Base-by-base conservation (phyloP, 768 basidiomycete genomes). In the Lentinula sp. region DNA sequence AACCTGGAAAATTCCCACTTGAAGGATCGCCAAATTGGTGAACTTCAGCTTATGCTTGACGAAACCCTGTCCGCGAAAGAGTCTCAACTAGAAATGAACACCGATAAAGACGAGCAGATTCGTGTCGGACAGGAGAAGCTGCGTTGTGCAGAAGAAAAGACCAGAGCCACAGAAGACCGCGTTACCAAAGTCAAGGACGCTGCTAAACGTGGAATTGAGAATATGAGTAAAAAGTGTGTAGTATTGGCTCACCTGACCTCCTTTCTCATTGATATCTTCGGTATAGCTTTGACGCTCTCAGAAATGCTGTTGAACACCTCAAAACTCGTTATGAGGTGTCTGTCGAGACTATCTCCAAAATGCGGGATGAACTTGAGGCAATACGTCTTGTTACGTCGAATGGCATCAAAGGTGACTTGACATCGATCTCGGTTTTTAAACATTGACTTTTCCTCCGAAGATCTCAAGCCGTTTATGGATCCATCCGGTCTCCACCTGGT, bases 221-320 rank as follows among this genome's bases (percentile, higher is more conserved):
- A 62, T 20, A 45, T 65, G 15, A 51, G 37, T n/a, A 64, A 48
- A 63, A 67, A 66, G 61, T 67, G 68, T 60, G 23, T 36, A 15
- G 23, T 28, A 7, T 48, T 59, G 16, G 20, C n/a, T 13, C 0
- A 4, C 7, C n/a, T 57, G 18, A 16, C 36, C 18, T 35, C 4
- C 59, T 45, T 20, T 2, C 15, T 32, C 0, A 41, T 43, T n/a
- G 1, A 10, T 13, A 12, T 49, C 50, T 16, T 45, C 18, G 46
- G 1, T 5, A 18, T 57, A 77, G 76, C 54, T 71, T 68, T 58
- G 55, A 67, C 15, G 63, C 59, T 39, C 69, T 77, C 13, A 72
- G 72, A 59, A 70, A 61, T 28, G 65, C 65, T 18, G 56, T 76
- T 28, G 71, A 71, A 41, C 57, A 64, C 12, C 62, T 77, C 7